Percentiles rank a stretch among this genome's conserved stretches.
phyloP scores from a whole-genome alignment of 1,284 basidiomycete species.

The Microbotryomycetes sp. region DNA sequence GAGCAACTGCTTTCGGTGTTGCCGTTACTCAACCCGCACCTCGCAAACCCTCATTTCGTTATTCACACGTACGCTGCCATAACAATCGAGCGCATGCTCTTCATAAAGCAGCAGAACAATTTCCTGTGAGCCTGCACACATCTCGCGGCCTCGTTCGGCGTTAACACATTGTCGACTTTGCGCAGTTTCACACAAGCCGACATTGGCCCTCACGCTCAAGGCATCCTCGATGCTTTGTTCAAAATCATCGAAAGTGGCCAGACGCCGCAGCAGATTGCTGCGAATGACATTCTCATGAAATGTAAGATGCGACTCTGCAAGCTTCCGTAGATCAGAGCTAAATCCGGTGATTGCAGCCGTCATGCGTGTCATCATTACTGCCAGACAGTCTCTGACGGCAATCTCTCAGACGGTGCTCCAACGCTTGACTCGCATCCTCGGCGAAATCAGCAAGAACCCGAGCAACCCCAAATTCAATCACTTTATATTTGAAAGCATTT shows the following conservation, averaged over 20 bases:
- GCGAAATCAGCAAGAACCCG: slow-evolving; percentile 86
- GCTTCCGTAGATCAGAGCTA: background rate
- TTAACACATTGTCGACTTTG: background rate
- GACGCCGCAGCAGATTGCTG: slow-evolving; percentile 87
- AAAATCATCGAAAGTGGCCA: slow-evolving; percentile 71
- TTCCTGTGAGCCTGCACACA: slow-evolving; percentile 52
- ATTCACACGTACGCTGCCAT: slow-evolving; percentile 45
- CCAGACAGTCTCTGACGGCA: slow-evolving; percentile 66
- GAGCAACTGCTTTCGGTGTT: slow-evolving; percentile 86
- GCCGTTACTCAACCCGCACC: slow-evolving; percentile 77
- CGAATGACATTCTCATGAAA: slow-evolving; percentile 98
- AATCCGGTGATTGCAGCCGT: slow-evolving; percentile 51
- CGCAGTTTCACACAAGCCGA: slow-evolving; percentile 76
- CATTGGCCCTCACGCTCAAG: slow-evolving; percentile 70
- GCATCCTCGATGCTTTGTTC: slow-evolving; percentile 69
- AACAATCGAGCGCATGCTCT: slow-evolving; percentile 51
- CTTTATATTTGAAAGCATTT: slow-evolving; percentile 91
- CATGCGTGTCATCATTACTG: slow-evolving; percentile 89
- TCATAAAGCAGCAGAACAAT: slow-evolving; percentile 68
- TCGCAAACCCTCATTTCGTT: slow-evolving; percentile 46
- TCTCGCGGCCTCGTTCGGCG: slow-evolving; percentile 21
- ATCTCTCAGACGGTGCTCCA: slow-evolving; percentile 60
- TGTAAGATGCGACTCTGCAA: slow-evolving; percentile 51
- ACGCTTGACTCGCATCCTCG: slow-evolving; percentile 73
- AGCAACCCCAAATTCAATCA: slow-evolving; percentile 97